Evolutionary conservation across 352 stramenopile genomes (phyloP).

Genomic region (Phytophthora fragariae): DNA sequence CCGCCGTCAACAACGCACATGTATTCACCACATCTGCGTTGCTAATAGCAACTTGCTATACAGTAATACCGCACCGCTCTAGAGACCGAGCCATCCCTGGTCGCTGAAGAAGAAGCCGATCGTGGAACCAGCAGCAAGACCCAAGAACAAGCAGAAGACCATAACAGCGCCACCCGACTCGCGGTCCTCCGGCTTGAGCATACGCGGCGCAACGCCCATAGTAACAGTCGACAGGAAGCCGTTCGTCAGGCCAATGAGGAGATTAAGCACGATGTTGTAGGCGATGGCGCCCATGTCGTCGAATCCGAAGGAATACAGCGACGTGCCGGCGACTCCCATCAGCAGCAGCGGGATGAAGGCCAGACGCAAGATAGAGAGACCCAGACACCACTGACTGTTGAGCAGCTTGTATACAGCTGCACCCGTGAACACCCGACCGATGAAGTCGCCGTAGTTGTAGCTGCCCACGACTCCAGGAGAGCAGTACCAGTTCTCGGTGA

Average conservation of each 20-base stretch:
- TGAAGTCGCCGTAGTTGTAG: constrained; percentile 74
- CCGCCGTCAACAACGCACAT: neutral
- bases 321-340: constrained; percentile 58
- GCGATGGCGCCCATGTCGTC: constrained; percentile 37
- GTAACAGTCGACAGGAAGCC: constrained; percentile 67
- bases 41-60: too few species aligned
- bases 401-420: constrained; percentile 60
- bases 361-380: constrained; percentile 49
- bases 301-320: constrained; percentile 61
- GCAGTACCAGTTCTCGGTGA: constrained; percentile 54
- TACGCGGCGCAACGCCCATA: constrained; percentile 55
- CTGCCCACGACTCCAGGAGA: constrained; percentile 58
- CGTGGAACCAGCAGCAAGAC: constrained; percentile 49
- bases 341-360: constrained; percentile 61
- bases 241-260: constrained; percentile 55
- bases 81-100: constrained; percentile 51
- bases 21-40: constrained; percentile 3
- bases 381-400: constrained; percentile 52
- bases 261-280: constrained; percentile 57
- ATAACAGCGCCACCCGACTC: constrained; percentile 63
- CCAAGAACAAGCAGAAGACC: constrained; percentile 64
- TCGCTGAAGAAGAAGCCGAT: constrained; percentile 58
- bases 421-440: constrained; percentile 54
- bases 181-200: constrained; percentile 60
- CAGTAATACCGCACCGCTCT: neutral